Evolutionary conservation across 2,329 filamentous ascomycete genomes (phyloP).

Genomic region (Curvularia spicifera): DNA sequence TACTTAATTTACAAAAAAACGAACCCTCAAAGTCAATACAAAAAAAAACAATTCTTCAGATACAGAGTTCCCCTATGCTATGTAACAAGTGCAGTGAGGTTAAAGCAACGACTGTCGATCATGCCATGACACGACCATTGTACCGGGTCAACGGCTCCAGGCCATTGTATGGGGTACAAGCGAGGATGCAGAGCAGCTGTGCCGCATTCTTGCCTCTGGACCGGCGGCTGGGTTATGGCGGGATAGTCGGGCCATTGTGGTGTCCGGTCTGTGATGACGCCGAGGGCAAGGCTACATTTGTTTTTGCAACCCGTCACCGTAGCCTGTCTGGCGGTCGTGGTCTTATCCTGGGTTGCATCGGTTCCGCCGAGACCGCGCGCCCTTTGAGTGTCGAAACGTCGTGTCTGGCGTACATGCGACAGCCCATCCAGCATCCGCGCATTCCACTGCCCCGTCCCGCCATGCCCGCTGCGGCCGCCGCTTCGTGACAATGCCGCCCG

Average conservation of each 20-base stretch:
- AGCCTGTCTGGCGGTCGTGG: background rate
- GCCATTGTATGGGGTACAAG: background rate
- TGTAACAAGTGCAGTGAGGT: slow-evolving; percentile 2
- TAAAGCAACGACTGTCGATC: background rate
- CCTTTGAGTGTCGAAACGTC: slow-evolving; percentile 15
- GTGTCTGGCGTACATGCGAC: slow-evolving; percentile 14
- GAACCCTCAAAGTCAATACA: slow-evolving; percentile 21
- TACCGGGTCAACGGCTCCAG: background rate
- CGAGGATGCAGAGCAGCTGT: slow-evolving; percentile 10
- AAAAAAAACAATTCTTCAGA: slow-evolving; percentile 5
- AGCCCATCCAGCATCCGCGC: slow-evolving; percentile 3
- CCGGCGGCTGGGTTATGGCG: slow-evolving; percentile 11
- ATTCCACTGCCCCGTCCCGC: slow-evolving; percentile 11
- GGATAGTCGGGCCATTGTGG: slow-evolving; percentile 8
- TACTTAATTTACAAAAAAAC: slow-evolving; percentile 45
- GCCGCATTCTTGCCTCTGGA: slow-evolving; percentile 9
- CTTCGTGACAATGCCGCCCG: slow-evolving; percentile 42
- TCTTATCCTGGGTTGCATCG: background rate
- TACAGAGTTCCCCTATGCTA: background rate
- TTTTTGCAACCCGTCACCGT: slow-evolving; percentile 10
- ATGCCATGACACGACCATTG: background rate
- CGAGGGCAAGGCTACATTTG: slow-evolving; percentile 7
- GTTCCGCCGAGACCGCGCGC: slow-evolving; percentile 7
- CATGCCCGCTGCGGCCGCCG: slow-evolving; percentile 25
- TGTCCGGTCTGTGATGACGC: slow-evolving; percentile 4